Evolutionary conservation across 345 rosid species (phyloP).

Genomic region (Hypericum perforatum): DNA sequence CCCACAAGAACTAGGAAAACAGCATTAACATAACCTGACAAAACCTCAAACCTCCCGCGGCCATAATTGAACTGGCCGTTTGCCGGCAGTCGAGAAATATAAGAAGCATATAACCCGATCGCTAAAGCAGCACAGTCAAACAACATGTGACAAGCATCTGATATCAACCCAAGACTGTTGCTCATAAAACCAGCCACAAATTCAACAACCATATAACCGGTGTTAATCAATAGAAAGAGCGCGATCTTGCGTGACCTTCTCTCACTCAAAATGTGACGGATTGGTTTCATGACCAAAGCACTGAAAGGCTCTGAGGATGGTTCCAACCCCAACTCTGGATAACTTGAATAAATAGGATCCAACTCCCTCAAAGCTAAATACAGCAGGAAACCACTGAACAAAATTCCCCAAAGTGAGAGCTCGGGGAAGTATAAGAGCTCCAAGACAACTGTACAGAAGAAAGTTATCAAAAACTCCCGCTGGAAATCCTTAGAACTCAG

Average conservation of each 20-base stretch:
- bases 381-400: slow-evolving; percentile 60
- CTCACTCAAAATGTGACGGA: slow-evolving; percentile 80
- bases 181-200: slow-evolving; percentile 92
- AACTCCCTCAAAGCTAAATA: slow-evolving; percentile 63
- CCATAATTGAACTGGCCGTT: slow-evolving; percentile 90
- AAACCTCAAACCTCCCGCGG: slow-evolving; percentile 88
- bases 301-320: slow-evolving; percentile 43
- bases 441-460: slow-evolving; percentile 57
- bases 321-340: slow-evolving; percentile 52
- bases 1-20: slow-evolving; percentile 86
- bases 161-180: slow-evolving; percentile 92
- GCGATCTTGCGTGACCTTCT: slow-evolving; percentile 95
- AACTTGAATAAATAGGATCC: slow-evolving; percentile 40
- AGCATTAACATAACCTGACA: slow-evolving; percentile 90
- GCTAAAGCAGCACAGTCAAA: slow-evolving; percentile 99
- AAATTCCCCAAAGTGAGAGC: slow-evolving; percentile 74
- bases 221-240: slow-evolving; percentile 71
- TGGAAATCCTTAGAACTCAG: slow-evolving; percentile 47
- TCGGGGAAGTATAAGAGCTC: slow-evolving; percentile 78
- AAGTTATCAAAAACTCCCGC: slow-evolving; percentile 64
- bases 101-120: slow-evolving; percentile 84
- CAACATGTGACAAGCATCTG: slow-evolving; percentile 97
- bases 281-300: slow-evolving; percentile 53
- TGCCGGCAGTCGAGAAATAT: slow-evolving; percentile 83
- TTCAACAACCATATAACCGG: slow-evolving; percentile 88